Evolutionary conservation across 306 rosid species (phyloP), one percentile per base, ranked within the genome.

Genomic region (Corylus avellana): DNA sequence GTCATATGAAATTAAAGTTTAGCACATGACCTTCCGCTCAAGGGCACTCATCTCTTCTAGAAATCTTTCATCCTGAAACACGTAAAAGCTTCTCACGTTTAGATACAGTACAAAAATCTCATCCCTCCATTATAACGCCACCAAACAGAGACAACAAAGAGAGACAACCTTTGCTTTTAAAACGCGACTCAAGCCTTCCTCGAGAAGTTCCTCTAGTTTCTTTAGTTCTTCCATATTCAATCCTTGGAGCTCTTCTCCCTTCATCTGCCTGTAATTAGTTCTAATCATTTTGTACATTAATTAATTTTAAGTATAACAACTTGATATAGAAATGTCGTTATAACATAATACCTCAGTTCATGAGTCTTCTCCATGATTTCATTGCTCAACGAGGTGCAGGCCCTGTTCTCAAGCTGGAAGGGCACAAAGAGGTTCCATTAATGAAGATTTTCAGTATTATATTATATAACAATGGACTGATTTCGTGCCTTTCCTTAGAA

Each of bases 201-300:
- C 50, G 7, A 78, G 67, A 9, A 25, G 27, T 54, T 78, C 42
- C 72, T 85, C 88, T 47, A 85, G 77, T 12, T 59, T 14, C 50
- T 53, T 51, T 27, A 85, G 69, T 1, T 85, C 85, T 14, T 81
- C 76, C 2, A 78, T 20, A 53, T 72, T 70, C 35, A 85, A 53
- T 47, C 66, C 81, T 44, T 75, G 76, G 53, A 81, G 81, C 29
- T 85, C 85, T 35, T 85, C 88, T 54, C 88, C 88, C 68, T 49
- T 81, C 67, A 85, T 54, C 48, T 44, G 55, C 76, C 88, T 85
- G 75, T 32, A 32, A 32, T 63, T 63, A 59, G 72, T 13, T 67
- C 14, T 32, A 13, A 67, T 16, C 46, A 67, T 67, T 67, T 66
- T 37, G 4, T 20, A 18, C 72, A 67, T 67, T n/a, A 67, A 22